These are phyloP conservation scores for Ganoderma sinense DNA, from an alignment of 1,284 basidiomycete genomes.

Conservation along the genomic window DNA sequence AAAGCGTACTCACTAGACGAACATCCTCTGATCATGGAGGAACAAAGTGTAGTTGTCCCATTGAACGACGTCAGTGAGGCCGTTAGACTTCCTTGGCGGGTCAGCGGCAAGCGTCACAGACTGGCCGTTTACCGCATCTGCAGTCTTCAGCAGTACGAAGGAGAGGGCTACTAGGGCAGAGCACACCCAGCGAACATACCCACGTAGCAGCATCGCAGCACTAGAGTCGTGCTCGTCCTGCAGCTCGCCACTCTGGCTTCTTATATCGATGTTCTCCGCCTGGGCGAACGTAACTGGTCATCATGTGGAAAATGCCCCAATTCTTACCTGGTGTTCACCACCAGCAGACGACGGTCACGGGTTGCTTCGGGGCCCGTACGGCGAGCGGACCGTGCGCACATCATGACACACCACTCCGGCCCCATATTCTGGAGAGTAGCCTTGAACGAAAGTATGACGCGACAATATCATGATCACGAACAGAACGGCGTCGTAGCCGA, in stretches of 20 bases:
- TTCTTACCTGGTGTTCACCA: background rate
- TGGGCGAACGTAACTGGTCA: background rate
- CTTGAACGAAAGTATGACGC: background rate
- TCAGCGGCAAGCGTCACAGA: constrained; percentile 17
- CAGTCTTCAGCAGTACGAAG: background rate
- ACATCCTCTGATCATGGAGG: constrained; percentile 42
- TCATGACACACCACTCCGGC: background rate
- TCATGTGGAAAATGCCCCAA: background rate
- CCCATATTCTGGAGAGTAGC: background rate
- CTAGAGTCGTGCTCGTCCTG: background rate
- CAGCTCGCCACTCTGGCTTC: background rate
- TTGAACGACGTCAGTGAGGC: constrained; percentile 39
- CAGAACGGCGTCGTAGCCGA: background rate
- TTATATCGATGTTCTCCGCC: background rate
- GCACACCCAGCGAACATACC: background rate
- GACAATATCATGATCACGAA: background rate
- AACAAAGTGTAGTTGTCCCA: constrained; percentile 44
- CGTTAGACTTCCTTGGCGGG: constrained; percentile 38
- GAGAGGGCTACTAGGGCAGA: background rate
- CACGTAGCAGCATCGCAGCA: background rate
- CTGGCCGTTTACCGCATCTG: background rate
- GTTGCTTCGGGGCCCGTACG: background rate
- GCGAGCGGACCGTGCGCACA: background rate
- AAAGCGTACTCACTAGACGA: constrained; percentile 50
- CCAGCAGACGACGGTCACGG: background rate